Evolutionary conservation across 75 land plant genomes (phyloP).

Genomic region (Pinus albicaulis): DNA sequence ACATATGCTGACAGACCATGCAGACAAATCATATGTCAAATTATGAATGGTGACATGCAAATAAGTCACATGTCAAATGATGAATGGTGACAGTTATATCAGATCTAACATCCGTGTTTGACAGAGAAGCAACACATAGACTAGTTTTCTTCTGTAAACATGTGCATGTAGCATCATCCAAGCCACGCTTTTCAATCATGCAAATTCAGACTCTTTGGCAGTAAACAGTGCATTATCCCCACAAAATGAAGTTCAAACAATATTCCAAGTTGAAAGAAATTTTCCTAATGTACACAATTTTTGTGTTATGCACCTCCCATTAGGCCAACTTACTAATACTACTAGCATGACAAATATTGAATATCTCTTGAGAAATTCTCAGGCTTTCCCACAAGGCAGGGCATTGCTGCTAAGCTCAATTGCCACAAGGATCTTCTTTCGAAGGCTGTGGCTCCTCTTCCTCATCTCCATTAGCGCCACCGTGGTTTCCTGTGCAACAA

Average conservation of each 20-base stretch:
- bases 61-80: slow-evolving; percentile 41
- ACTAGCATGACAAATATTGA: not conserved
- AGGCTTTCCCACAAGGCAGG: slow-evolving; percentile 6
- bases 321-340: not conserved
- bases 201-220: not conserved
- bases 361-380: slow-evolving; percentile 6
- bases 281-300: not conserved
- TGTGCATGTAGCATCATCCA: slow-evolving; percentile 4
- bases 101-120: slow-evolving; percentile 72
- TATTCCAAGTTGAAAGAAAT: not conserved
- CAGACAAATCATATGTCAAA: slow-evolving; percentile 63
- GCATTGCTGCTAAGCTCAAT: slow-evolving; percentile 33
- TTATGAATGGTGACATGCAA: slow-evolving; percentile 63
- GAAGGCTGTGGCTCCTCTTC: too few species aligned
- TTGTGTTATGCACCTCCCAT: not conserved
- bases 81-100: slow-evolving; percentile 54
- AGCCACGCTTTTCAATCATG: not conserved
- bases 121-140: slow-evolving; percentile 87
- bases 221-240: not conserved
- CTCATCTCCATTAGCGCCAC: too few species aligned
- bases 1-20: slow-evolving; percentile 97
- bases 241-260: not conserved
- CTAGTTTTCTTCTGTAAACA: slow-evolving; percentile 5
- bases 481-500: too few species aligned
- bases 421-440: not conserved